Evolutionary conservation across 2,329 filamentous ascomycete genomes (phyloP).

Genomic region (Fusarium brachygibbosum): DNA sequence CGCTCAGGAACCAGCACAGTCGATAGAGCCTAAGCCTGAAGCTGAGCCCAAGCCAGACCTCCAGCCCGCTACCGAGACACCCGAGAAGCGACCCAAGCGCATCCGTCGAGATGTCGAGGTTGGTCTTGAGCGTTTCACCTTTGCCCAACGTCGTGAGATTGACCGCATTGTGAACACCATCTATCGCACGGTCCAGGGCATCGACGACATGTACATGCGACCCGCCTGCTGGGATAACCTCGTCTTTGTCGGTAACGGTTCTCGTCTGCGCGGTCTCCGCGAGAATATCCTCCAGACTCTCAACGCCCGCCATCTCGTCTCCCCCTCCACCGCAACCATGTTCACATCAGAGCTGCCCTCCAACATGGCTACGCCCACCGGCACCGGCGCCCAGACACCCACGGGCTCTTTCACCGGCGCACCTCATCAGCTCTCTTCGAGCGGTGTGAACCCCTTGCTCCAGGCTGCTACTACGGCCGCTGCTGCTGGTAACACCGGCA

Average conservation of each 20-base stretch:
- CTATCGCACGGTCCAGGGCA: conserved; percentile 84
- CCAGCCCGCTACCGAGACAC: conserved; percentile 47
- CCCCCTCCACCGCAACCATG: conserved; percentile 92
- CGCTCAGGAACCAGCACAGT: conserved; percentile 39
- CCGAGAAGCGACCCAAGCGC: conserved; percentile 66
- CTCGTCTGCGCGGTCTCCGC: conserved; percentile 80
- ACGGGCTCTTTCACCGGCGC: conserved; percentile 71
- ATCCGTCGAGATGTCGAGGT: conserved; percentile 79
- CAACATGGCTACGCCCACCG: conserved; percentile 89
- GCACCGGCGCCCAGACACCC: conserved; percentile 92
- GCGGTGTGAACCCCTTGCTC: conserved; percentile 87
- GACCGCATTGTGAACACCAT: conserved; percentile 88
- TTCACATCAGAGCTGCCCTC: conserved; percentile 98
- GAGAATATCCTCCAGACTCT: conserved; percentile 88
- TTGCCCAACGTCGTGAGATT: conserved; percentile 77
- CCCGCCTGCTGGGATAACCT: conserved; percentile 92
- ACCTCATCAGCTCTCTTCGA: conserved; percentile 67
- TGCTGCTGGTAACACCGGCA: conserved; percentile 62
- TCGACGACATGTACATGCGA: conserved; percentile 87
- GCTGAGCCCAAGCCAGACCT: conserved; percentile 36
- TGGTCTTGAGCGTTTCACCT: conserved; percentile 80
- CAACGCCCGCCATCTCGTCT: conserved; percentile 86
- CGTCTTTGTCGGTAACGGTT: conserved; percentile 92
- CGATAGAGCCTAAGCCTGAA: conserved; percentile 42
- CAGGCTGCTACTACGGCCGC: conserved; percentile 88